Conservation (phyloP, 192 early-diverging fungal species). For the Spizellomyces punctatus region DNA sequence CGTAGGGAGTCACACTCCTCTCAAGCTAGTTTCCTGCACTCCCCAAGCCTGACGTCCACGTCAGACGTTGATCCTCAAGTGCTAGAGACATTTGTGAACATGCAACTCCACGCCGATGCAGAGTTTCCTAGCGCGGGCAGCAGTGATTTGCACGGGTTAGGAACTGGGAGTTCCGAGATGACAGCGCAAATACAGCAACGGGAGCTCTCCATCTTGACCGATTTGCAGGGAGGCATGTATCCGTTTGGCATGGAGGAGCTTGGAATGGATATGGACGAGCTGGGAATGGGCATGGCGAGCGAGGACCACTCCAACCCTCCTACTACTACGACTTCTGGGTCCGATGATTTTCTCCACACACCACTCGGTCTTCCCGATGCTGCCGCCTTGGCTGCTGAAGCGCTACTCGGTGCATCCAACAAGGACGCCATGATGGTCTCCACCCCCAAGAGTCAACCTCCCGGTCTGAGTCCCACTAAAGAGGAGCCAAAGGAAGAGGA, state of each 20-base stretch:
- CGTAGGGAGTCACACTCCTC: constrained; percentile 7
- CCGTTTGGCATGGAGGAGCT: neutral
- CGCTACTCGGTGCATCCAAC: neutral
- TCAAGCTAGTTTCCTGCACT: constrained; percentile 13
- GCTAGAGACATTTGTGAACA: constrained; percentile 17
- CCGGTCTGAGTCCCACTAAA: neutral
- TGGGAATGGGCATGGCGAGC: too few species aligned
- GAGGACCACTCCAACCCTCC: too few species aligned
- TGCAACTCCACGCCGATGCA: constrained; percentile 17
- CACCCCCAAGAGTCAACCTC: neutral
- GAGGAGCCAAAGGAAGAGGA: constrained; percentile 14
- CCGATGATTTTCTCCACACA: neutral
- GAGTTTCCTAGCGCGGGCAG: neutral
- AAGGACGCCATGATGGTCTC: neutral
- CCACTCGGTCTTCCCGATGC: neutral
- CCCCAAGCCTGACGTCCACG: neutral
- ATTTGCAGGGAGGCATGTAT: constrained; percentile 4
- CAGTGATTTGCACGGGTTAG: neutral
- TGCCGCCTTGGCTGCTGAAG: constrained; percentile 15
- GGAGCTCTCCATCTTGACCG: constrained; percentile 2
- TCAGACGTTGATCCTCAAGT: constrained; percentile 12
- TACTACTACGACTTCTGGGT: neutral
- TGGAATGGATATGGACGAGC: neutral
- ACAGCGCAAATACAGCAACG: neutral
- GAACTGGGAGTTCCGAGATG: neutral